Evolutionary conservation across 2,329 filamentous ascomycete genomes (phyloP).

Genomic region (Talaromyces albobiverticillius): DNA sequence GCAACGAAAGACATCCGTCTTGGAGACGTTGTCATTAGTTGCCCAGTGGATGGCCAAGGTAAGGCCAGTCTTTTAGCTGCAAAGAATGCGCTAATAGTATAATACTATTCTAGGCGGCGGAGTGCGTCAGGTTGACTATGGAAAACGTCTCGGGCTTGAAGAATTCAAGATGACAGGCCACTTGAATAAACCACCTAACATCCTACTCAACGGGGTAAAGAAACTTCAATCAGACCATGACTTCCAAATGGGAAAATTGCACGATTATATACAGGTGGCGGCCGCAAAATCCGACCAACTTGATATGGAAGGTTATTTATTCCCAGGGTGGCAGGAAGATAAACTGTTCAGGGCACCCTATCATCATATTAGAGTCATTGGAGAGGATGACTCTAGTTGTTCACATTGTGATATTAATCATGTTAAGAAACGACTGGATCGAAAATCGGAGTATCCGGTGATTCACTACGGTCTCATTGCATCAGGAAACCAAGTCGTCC

Average conservation of each 20-base stretch:
- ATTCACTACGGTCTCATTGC: slow-evolving; percentile 1
- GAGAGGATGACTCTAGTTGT: not conserved
- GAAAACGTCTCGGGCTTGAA: not conserved
- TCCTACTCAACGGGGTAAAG: slow-evolving; percentile 9
- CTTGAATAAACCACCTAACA: slow-evolving; percentile 3
- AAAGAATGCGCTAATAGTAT: too few relatives aligned
- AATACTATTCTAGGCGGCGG: not conserved
- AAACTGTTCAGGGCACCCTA: not conserved
- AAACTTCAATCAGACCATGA: slow-evolving; percentile 5
- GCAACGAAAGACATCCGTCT: slow-evolving; percentile 12
- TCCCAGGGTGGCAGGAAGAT: not conserved
- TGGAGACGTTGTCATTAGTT: slow-evolving; percentile 18
- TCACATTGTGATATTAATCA: not conserved
- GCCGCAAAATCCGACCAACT: not conserved
- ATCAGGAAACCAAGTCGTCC: not conserved
- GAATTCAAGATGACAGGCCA: slow-evolving; percentile 2
- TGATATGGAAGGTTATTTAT: not conserved
- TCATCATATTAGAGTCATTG: not conserved
- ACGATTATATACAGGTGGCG: not conserved
- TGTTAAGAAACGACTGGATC: not conserved
- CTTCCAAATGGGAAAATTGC: not conserved
- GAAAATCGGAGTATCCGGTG: not conserved
- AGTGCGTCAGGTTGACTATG: not conserved
- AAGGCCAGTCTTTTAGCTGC: too few relatives aligned
- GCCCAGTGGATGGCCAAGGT: not conserved